A percentile compares a stretch with the other conserved stretches of the same genome.
These are phyloP conservation scores for Emergomyces orientalis DNA, from an alignment of 2,329 filamentous ascomycete genomes.

Conservation along the genomic window DNA sequence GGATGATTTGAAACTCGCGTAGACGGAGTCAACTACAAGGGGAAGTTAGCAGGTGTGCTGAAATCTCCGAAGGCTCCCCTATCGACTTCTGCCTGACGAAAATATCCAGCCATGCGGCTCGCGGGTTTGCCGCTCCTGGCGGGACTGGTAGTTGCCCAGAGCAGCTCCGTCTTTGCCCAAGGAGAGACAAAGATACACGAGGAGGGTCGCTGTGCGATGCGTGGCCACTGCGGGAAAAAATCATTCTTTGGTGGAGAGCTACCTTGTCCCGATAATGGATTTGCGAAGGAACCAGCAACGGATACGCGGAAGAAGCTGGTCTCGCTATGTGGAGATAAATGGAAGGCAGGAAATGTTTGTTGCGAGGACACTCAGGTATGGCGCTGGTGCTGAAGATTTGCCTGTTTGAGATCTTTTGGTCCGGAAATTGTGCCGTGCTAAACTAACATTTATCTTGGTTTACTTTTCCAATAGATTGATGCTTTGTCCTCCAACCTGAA, in stretches of 20 bases:
- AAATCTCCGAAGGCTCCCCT: neutral
- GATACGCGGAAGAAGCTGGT: conserved; percentile 68
- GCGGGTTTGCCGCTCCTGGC: conserved; percentile 8
- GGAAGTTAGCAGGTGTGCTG: neutral
- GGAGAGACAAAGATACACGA: conserved; percentile 56
- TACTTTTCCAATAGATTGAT: conserved; percentile 49
- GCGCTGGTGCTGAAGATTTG: neutral
- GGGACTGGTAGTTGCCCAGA: conserved; percentile 9
- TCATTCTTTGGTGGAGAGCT: conserved; percentile 81
- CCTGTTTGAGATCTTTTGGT: conserved; percentile 22
- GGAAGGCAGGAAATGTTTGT: conserved; percentile 75
- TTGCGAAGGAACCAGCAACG: conserved; percentile 64
- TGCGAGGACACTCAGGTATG: conserved; percentile 66
- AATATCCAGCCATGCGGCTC: conserved; percentile 4
- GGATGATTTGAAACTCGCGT: neutral
- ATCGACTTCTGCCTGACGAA: neutral
- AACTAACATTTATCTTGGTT: neutral
- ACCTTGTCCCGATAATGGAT: conserved; percentile 84
- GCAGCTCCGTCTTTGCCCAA: conserved; percentile 8
- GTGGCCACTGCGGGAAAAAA: conserved; percentile 84
- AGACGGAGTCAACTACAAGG: neutral
- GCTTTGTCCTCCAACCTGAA: conserved; percentile 74
- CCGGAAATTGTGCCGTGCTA: neutral
- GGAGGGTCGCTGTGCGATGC: conserved; percentile 77
- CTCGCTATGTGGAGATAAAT: conserved; percentile 76